phyloP scores from a whole-genome alignment of 306 rosid species.

The Trifolium pratense region DNA sequence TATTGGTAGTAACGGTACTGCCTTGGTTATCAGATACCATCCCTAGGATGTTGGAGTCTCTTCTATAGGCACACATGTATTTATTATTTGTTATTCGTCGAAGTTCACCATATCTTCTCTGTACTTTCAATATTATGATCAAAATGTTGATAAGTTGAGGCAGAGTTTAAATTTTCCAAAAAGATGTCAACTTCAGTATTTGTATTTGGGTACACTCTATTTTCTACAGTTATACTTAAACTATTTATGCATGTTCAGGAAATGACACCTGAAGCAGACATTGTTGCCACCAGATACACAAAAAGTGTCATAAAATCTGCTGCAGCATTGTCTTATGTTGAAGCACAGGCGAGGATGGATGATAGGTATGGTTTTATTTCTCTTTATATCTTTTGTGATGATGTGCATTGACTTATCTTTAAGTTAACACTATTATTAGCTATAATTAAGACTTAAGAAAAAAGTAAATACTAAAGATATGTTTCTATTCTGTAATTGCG shows the following conservation, averaged over 20 bases:
- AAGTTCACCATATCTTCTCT: background rate
- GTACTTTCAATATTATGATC: slow-evolving; percentile 13
- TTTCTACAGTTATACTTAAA: slow-evolving; percentile 23
- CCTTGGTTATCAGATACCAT: background rate
- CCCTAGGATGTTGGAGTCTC: background rate
- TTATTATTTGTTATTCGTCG: background rate
- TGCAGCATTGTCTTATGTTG: slow-evolving; percentile 93
- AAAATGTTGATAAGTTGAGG: background rate
- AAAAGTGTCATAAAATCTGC: slow-evolving; percentile 88
- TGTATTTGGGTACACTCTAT: slow-evolving; percentile 24
- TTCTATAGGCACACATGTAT: slow-evolving; percentile 1
- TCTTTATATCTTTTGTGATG: slow-evolving; percentile 25
- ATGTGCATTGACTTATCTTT: slow-evolving; percentile 21
- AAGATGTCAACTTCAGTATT: slow-evolving; percentile 20
- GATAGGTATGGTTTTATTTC: slow-evolving; percentile 71
- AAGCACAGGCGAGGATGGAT: slow-evolving; percentile 99
- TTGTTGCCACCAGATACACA: slow-evolving; percentile 75
- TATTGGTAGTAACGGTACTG: background rate
- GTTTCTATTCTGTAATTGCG: slow-evolving; percentile 23
- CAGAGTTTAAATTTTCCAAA: slow-evolving; percentile 14
- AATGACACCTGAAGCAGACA: slow-evolving; percentile 94
- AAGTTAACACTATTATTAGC: background rate
- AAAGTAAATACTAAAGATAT: background rate
- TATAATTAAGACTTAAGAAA: slow-evolving; percentile 28
- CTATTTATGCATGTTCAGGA: slow-evolving; percentile 65